Conservation (phyloP, 2,329 filamentous ascomycete genomes). For the Passalora sequoiae region DNA sequence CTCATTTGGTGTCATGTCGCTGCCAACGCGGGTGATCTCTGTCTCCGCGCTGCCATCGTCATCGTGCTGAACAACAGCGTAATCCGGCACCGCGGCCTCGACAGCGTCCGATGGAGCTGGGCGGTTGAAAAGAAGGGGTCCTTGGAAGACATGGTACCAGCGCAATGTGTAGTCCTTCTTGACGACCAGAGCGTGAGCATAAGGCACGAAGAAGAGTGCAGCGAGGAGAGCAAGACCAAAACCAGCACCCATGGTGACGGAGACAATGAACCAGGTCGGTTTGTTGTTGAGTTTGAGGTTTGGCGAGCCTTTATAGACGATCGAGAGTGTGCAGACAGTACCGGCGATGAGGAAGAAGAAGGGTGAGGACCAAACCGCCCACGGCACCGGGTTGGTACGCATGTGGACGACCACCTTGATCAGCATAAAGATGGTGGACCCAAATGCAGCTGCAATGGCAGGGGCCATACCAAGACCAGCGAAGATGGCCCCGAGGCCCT, state of each 20-base stretch:
- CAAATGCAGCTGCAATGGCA: slow-evolving; percentile 44
- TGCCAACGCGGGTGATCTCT: slow-evolving; percentile 37
- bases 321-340: slow-evolving; percentile 52
- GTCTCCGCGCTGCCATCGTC: slow-evolving; percentile 35
- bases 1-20: slow-evolving; percentile 30
- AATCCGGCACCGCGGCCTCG: slow-evolving; percentile 62
- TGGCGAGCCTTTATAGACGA: slow-evolving; percentile 49
- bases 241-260: slow-evolving; percentile 45
- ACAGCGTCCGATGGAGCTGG: slow-evolving; percentile 51
- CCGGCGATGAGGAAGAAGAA: slow-evolving; percentile 48
- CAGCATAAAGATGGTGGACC: slow-evolving; percentile 46
- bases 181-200: slow-evolving; percentile 30
- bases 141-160: slow-evolving; percentile 32
- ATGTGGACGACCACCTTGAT: slow-evolving; percentile 49
- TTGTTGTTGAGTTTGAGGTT: slow-evolving; percentile 43
- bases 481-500: slow-evolving; percentile 42
- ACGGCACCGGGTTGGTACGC: slow-evolving; percentile 46
- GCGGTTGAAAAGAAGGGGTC: slow-evolving; percentile 46
- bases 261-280: slow-evolving; percentile 42
- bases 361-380: slow-evolving; percentile 46
- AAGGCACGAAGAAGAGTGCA: slow-evolving; percentile 37
- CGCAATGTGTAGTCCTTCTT: slow-evolving; percentile 30
- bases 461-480: slow-evolving; percentile 48
- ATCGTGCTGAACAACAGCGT: slow-evolving; percentile 68
- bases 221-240: slow-evolving; percentile 39